Evolutionary conservation across 495 filamentous ascomycete species (phyloP), one percentile per base, ranked within the genome.

Genomic region (Extremus antarcticus): DNA sequence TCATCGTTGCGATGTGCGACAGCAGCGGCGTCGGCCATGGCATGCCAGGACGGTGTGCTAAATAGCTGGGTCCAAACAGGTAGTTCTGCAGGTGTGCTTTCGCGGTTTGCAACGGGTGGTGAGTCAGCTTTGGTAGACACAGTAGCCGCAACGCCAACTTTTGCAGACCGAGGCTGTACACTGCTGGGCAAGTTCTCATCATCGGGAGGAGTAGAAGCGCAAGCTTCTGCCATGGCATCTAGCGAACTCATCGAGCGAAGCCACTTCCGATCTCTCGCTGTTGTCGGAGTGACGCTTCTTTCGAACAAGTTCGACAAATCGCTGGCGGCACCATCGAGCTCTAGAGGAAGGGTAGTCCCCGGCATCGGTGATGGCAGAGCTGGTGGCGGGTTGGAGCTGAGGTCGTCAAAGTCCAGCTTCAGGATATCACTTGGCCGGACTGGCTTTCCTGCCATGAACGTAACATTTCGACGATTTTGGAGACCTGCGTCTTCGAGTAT

Each of bases 311-410:
- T 10, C 24, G 39, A 32, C 17, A 24, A 9, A 4, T 47, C 49
- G 21, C 23, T 19, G 25, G 11, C 41, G 21, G 24, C 22, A 23
- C 56, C 56, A 43, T 59, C 56, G 2, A 59, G 1, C 17, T 54
- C 51, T 1, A 59, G 48, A 19, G 43, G 2, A 1, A 59, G n/a
- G 16, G 25, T 54, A 3, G 56, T 59, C 16, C 51, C 51, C 3
- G 56, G 56, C 51, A 59, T 59, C 11, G 56, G 56, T 10, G 56
- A 54, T 21, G 51, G 8, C 3, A 29, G 56, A 23, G 3, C 43
- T 2, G 43, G 19, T 20, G 43, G 23, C 7, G 22, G 52, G 8
- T 22, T 43, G 19, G 7, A 13, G 23, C 23, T 47, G 41, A 47
- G 7, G 21, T 7, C 11, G n/a, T 20, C 43, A 25, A 41, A 9